A percentile compares a stretch with the other conserved stretches of the same genome.
Conservation (phyloP, 345 rosid species). For the Draba incana region DNA sequence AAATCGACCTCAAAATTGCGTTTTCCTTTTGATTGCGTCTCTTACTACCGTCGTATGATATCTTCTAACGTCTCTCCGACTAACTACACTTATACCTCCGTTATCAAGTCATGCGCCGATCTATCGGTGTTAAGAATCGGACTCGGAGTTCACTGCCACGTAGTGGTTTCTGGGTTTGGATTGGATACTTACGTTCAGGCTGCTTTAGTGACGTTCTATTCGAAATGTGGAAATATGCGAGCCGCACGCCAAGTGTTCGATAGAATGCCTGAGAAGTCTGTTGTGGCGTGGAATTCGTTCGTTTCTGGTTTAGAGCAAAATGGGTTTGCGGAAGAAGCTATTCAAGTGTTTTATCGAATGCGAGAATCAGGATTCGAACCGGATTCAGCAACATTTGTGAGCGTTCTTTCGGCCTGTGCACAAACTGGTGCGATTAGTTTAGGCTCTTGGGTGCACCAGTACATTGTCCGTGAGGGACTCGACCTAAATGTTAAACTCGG, state of each 20-base stretch:
- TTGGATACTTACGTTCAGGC: constrained; percentile 67
- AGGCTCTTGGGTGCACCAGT: constrained; percentile 73
- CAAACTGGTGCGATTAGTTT: constrained; percentile 61
- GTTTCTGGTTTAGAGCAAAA: constrained; percentile 84
- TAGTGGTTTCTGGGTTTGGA: constrained; percentile 57
- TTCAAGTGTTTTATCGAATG: constrained; percentile 62
- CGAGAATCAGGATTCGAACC: constrained; percentile 51
- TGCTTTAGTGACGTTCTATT: constrained; percentile 62
- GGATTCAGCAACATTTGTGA: constrained; percentile 69
- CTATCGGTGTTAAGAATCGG: constrained; percentile 56
- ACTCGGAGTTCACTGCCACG: constrained; percentile 61
- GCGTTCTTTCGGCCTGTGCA: constrained; percentile 76
- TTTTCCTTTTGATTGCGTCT: constrained; percentile 51
- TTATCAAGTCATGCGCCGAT: constrained; percentile 69
- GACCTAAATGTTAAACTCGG: constrained; percentile 70
- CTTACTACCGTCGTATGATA: constrained; percentile 63
- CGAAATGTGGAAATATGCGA: constrained; percentile 47
- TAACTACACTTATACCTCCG: constrained; percentile 74
- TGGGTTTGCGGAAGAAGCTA: constrained; percentile 63
- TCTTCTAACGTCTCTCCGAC: constrained; percentile 49
- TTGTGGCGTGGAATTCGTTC: constrained; percentile 87
- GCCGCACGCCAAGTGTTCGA: constrained; percentile 72
- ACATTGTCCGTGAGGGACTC: constrained; percentile 40
- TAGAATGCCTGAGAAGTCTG: constrained; percentile 55
- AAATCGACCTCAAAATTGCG: constrained; percentile 56